Evolutionary conservation across 768 basidiomycete species (phyloP).

Genomic region (Boletus rubescentipes): DNA sequence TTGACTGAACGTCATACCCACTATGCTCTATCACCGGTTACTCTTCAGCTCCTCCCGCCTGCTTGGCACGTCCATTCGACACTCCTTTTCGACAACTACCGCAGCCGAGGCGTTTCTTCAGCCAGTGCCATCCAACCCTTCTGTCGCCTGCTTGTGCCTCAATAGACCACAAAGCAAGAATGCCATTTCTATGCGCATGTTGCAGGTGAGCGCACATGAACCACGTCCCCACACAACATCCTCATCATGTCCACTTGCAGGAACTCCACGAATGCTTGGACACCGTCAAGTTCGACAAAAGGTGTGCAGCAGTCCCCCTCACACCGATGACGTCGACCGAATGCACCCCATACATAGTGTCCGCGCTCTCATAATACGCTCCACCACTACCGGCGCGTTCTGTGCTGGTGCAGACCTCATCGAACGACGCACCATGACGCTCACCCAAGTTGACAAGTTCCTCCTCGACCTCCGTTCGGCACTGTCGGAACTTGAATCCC

Average conservation of each 20-base stretch:
- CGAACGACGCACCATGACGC: constrained; percentile 83
- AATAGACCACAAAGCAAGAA: constrained; percentile 85
- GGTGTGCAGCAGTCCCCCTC: constrained; percentile 37
- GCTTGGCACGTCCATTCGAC: constrained; percentile 4
- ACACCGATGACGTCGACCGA: neutral
- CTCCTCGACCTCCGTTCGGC: constrained; percentile 71
- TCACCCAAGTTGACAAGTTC: constrained; percentile 71
- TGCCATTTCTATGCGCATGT: constrained; percentile 74
- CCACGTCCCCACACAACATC: neutral
- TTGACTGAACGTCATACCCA: too few relatives aligned
- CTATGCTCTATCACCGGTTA: constrained; percentile 8
- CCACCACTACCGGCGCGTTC: constrained; percentile 74
- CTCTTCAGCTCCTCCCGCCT: neutral
- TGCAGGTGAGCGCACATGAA: constrained; percentile 48
- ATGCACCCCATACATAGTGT: constrained; percentile 41
- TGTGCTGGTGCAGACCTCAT: constrained; percentile 90
- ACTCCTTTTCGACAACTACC: constrained; percentile 21
- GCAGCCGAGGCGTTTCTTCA: constrained; percentile 46
- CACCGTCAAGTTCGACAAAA: constrained; percentile 62
- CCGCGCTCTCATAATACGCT: constrained; percentile 81
- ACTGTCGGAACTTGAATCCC: constrained; percentile 70
- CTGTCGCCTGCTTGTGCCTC: constrained; percentile 72
- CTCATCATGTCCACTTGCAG: constrained; percentile 42
- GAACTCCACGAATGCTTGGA: constrained; percentile 72
- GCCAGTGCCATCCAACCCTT: constrained; percentile 52